Conservation (phyloP, 2,329 filamentous ascomycete species). For the Sporothrix pallida region DNA sequence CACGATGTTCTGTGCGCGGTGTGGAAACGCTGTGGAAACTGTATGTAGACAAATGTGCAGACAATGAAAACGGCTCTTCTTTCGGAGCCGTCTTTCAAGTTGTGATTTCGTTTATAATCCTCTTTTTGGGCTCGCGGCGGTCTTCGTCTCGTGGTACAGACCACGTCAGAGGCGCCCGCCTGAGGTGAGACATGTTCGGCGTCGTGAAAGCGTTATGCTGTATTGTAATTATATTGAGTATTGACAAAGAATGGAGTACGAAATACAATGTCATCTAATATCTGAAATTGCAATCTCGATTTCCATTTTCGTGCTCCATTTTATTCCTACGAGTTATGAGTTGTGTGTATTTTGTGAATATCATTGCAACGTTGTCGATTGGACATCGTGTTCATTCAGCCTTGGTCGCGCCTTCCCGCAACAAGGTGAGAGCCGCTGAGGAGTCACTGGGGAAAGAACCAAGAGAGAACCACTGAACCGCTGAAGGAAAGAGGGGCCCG, state of each 20-base stretch:
- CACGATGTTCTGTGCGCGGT: conserved; percentile 9
- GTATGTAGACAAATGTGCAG: not conserved
- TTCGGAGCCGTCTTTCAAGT: not conserved
- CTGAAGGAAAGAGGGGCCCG: conserved; percentile 9
- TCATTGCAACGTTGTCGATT: not conserved
- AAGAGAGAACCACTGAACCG: not conserved
- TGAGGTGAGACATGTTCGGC: conserved; percentile 13
- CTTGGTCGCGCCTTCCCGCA: conserved; percentile 10
- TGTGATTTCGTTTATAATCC: conserved; percentile 3
- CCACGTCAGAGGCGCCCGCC: conserved; percentile 15
- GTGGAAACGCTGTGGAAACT: not conserved
- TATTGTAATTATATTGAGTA: no score
- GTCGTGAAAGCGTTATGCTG: not conserved
- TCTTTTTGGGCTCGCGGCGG: not conserved
- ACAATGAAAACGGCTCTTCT: not conserved
- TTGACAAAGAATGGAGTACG: no score
- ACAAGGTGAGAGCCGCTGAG: not conserved
- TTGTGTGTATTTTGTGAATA: not conserved
- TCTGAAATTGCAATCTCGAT: conserved; percentile 1
- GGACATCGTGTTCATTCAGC: not conserved
- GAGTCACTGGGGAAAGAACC: not conserved
- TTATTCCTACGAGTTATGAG: not conserved
- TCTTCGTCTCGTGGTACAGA: not conserved
- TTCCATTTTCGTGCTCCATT: not conserved
- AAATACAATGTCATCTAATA: no score